Evolutionary conservation across 192 early-diverging fungal species (phyloP).

Genomic region (Coemansia sp.): DNA sequence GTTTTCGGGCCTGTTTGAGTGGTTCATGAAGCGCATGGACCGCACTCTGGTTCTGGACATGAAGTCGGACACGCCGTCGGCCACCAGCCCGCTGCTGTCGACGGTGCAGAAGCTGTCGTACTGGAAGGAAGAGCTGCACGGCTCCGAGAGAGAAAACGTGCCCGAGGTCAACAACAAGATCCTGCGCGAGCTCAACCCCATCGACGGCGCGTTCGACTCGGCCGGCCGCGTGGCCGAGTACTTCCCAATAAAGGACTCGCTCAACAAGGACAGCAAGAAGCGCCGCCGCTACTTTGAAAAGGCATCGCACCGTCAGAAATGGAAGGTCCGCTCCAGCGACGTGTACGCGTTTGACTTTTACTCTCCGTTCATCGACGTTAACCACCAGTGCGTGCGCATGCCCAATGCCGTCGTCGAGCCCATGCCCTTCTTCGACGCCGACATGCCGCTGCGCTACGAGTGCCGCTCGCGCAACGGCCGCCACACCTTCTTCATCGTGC

Average conservation of each 20-base stretch:
- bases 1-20: constrained; percentile 53
- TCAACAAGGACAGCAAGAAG: constrained; percentile 55
- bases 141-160: constrained; percentile 23
- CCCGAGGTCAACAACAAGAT: constrained; percentile 56
- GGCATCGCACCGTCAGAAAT: constrained; percentile 43
- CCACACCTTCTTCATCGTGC: constrained; percentile 52
- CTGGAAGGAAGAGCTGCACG: constrained; percentile 49
- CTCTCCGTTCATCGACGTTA: constrained; percentile 56
- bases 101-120: constrained; percentile 55
- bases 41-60: constrained; percentile 52
- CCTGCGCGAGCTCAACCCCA: constrained; percentile 48
- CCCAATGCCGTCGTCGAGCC: constrained; percentile 54
- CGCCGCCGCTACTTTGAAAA: constrained; percentile 51
- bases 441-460: constrained; percentile 53
- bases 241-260: constrained; percentile 47
- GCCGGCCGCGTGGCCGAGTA: constrained; percentile 50
- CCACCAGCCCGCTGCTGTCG: constrained; percentile 47
- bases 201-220: constrained; percentile 48
- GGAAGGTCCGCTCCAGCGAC: constrained; percentile 45
- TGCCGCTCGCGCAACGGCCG: constrained; percentile 44
- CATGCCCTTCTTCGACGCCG: constrained; percentile 53
- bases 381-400: constrained; percentile 58
- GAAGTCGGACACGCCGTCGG: constrained; percentile 54
- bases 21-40: constrained; percentile 58
- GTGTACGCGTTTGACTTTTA: constrained; percentile 53